Percentiles rank a stretch among this genome's conserved stretches.
Evolutionary conservation across 306 rosid genomes (phyloP).

Genomic region (Oemleria cerasiformis): DNA sequence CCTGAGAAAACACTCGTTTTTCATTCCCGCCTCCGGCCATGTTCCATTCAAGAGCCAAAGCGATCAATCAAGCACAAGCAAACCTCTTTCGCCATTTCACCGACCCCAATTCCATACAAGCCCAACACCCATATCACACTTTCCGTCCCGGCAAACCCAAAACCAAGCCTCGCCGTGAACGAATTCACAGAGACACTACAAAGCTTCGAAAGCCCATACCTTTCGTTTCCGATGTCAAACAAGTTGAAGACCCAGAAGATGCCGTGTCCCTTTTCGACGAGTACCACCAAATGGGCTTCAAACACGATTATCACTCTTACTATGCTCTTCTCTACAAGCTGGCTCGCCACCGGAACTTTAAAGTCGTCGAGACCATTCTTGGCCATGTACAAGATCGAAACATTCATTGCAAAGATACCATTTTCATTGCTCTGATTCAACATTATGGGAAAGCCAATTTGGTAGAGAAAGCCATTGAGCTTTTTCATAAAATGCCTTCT

Average conservation of each 20-base stretch:
- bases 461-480: slow-evolving; percentile 58
- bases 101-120: slow-evolving; percentile 11
- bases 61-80: slow-evolving; percentile 17
- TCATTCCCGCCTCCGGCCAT: slow-evolving; percentile 18
- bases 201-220: slow-evolving; percentile 45
- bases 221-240: slow-evolving; percentile 57
- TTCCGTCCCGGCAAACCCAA: slow-evolving; percentile 16
- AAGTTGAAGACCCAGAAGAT: slow-evolving; percentile 46
- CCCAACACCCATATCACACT: slow-evolving; percentile 22
- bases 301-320: slow-evolving; percentile 79
- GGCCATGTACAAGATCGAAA: slow-evolving; percentile 37
- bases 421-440: slow-evolving; percentile 70
- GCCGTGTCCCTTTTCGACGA: slow-evolving; percentile 63
- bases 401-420: slow-evolving; percentile 53
- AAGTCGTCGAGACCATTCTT: slow-evolving; percentile 57
- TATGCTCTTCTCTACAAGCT: slow-evolving; percentile 78
- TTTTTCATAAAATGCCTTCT: slow-evolving; percentile 51
- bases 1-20: neutral
- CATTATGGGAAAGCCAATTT: slow-evolving; percentile 53
- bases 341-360: slow-evolving; percentile 65
- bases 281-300: slow-evolving; percentile 55
- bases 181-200: slow-evolving; percentile 19
- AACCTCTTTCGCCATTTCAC: slow-evolving; percentile 13
- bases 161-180: slow-evolving; percentile 18
- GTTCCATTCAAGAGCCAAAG: slow-evolving; percentile 32